These are phyloP conservation scores for Helichrysum umbraculigerum DNA, from an alignment of 129 eudicot genomes.

Conservation along the genomic window DNA sequence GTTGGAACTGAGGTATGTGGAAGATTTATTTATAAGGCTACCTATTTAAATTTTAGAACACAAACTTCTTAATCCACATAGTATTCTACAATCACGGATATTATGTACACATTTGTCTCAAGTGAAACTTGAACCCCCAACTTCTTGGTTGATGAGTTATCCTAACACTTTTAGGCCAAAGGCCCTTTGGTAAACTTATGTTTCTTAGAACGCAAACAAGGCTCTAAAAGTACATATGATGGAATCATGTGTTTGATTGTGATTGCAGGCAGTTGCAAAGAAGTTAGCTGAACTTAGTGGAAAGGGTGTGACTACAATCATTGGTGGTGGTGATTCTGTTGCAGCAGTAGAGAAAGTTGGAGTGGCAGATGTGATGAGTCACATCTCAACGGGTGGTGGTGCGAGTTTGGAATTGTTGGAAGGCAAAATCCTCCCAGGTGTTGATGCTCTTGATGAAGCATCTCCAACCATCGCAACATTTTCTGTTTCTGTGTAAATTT, in stretches of 20 bases:
- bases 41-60: neutral
- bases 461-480: neutral
- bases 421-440: conserved; percentile 70
- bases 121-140: no score
- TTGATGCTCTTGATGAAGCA: conserved; percentile 60
- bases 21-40: neutral
- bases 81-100: no score
- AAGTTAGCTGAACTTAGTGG: conserved; percentile 56
- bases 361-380: conserved; percentile 72
- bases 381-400: conserved; percentile 77
- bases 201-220: no score
- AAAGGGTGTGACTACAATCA: conserved; percentile 62
- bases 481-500: neutral
- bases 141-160: no score
- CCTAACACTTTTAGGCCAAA: no score
- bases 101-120: no score
- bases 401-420: conserved; percentile 76
- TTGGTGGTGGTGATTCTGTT: conserved; percentile 61
- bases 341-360: conserved; percentile 81
- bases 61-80: no score
- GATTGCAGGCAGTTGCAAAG: conserved; percentile 59
- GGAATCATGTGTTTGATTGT: neutral
- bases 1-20: conserved; percentile 66
- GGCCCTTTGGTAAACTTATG: no score
- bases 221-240: no score